Evolutionary conservation across 257 asterid genomes (phyloP), one percentile per base, ranked within the genome.

Genomic region (Solanum peruvianum): DNA sequence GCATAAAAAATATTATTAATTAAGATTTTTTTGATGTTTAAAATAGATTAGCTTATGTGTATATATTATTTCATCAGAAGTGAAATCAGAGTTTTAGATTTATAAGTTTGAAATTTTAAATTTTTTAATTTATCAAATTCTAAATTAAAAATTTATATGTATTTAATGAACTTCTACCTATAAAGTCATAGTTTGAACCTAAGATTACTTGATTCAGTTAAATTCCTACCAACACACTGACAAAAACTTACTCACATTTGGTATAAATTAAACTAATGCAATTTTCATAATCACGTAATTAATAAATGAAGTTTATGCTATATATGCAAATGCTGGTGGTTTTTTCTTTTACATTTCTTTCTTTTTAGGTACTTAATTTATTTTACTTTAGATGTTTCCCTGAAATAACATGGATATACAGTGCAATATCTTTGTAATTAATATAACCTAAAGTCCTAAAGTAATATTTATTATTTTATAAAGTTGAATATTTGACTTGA

Each of bases 381-480:
- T 47, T 13, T 44, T 42, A n/a, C 14, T 42, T 78, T 44, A 25
- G 64, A 33, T 4, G n/a, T 77, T 25, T 44, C 64, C 9, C 3
- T 77, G 64, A 78, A 78, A 78, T 45, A 45, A 2, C 84, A 27
- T 45, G 10, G 41, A 29, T 29, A 29, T 29, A 16, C 27, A 27
- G 84, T 45, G 60, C 83, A 76, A 76, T 42, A n/a, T 76, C 83
- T 76, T 76, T 76, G 83, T 25, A 21, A n/a, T 76, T 76, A n/a
- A 76, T 76, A n/a, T n/a, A n/a, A 42, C 7, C 27, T n/a, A 44
- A n/a, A 77, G 39, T 44, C 7, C 27, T 25, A 44, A n/a, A 77
- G 39, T 44, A 77, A 15, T 2, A 77, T 7, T 77, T n/a, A 9
- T 27, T 78, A 14, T 15, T 44, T 16, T 25, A 4, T n/a, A 45